A percentile compares a stretch with the other conserved stretches of the same genome.
These are phyloP conservation scores for Apiotrichum porosum DNA, from an alignment of 1,284 basidiomycete genomes.

Conservation along the genomic window DNA sequence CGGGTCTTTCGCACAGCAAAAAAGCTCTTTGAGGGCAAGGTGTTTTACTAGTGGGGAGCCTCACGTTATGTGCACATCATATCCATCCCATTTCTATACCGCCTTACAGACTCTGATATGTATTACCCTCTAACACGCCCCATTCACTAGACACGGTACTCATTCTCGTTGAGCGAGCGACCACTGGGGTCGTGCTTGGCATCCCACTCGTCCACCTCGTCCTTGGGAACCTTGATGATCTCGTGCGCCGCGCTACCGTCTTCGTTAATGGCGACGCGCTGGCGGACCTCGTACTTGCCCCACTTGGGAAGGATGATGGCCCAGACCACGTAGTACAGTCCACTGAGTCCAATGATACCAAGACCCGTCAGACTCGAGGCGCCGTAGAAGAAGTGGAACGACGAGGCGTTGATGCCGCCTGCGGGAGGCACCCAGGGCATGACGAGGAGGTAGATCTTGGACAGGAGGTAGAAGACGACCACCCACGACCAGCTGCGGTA, in stretches of 20 bases:
- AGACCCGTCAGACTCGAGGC: conserved; percentile 37
- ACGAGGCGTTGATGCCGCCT: conserved; percentile 25
- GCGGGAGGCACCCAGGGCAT: conserved; percentile 52
- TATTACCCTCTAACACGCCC: too few species aligned
- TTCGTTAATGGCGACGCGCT: conserved; percentile 31
- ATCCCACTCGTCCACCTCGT: conserved; percentile 22
- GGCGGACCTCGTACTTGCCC: conserved; percentile 42
- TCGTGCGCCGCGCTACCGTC: conserved; percentile 32
- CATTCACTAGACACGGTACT: too few species aligned
- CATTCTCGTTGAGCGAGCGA: background rate
- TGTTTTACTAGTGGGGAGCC: conserved; percentile 55
- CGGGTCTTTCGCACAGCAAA: conserved; percentile 64
- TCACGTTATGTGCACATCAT: too few species aligned
- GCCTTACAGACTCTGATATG: too few species aligned
- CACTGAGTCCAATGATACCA: conserved; percentile 33
- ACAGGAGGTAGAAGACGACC: conserved; percentile 46
- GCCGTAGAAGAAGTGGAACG: conserved; percentile 48
- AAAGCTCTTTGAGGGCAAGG: conserved; percentile 62
- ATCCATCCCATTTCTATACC: too few species aligned
- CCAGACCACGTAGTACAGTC: conserved; percentile 47
- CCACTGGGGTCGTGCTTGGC: conserved; percentile 16
- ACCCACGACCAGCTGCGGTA: conserved; percentile 51
- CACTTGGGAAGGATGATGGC: conserved; percentile 38
- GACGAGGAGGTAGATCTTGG: conserved; percentile 52
- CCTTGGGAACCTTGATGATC: conserved; percentile 19